These are phyloP conservation scores for Trichoderma harzianum DNA, from an alignment of 2,329 filamentous ascomycete genomes.

Conservation along the genomic window DNA sequence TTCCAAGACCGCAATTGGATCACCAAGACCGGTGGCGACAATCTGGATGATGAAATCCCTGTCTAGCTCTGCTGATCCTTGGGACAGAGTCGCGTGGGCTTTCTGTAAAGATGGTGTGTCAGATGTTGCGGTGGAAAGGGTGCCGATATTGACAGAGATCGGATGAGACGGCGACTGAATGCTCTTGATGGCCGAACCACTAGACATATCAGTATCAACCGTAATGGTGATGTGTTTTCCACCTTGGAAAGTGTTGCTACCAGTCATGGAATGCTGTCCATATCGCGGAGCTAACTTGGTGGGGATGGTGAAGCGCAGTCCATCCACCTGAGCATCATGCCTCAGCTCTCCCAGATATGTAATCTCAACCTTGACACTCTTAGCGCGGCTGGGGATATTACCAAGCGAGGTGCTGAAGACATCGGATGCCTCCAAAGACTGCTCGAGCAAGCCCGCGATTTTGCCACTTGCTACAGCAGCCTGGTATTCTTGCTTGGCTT, in stretches of 20 bases:
- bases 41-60: slow-evolving; percentile 67
- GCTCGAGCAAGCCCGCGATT: slow-evolving; percentile 63
- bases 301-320: slow-evolving; percentile 66
- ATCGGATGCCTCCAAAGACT: slow-evolving; percentile 57
- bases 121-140: slow-evolving; percentile 39
- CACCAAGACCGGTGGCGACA: slow-evolving; percentile 55
- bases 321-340: slow-evolving; percentile 66
- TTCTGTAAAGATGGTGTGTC: slow-evolving; percentile 52
- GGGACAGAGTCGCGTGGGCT: slow-evolving; percentile 59
- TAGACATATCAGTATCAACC: slow-evolving; percentile 45
- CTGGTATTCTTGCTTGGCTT: slow-evolving; percentile 58
- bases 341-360: slow-evolving; percentile 68
- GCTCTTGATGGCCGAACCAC: slow-evolving; percentile 54
- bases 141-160: slow-evolving; percentile 62
- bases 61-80: slow-evolving; percentile 51
- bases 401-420: slow-evolving; percentile 67
- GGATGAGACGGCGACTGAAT: slow-evolving; percentile 67
- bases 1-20: slow-evolving; percentile 65
- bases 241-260: background rate
- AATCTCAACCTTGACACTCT: slow-evolving; percentile 56
- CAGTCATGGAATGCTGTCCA: slow-evolving; percentile 34
- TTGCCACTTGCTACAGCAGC: slow-evolving; percentile 56
- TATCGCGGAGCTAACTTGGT: slow-evolving; percentile 66
- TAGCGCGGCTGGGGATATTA: slow-evolving; percentile 59
- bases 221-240: slow-evolving; percentile 27